Percentiles rank a stretch among this genome's conserved stretches.
Evolutionary conservation across 148 eudicot species (phyloP).

Genomic region (Chenopodium suecicum): DNA sequence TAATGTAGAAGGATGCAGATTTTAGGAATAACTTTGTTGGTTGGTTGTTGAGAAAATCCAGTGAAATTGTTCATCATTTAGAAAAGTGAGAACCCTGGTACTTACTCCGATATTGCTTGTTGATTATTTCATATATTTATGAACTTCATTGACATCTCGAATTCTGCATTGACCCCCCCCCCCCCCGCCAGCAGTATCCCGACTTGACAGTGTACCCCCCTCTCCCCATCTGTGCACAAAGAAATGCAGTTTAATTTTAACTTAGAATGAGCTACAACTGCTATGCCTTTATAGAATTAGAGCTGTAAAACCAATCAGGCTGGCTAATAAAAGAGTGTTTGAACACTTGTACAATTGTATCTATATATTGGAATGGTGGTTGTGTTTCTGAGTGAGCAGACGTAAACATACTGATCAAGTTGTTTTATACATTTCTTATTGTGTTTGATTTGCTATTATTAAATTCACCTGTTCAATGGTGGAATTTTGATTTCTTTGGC

Average conservation of each 20-base stretch:
- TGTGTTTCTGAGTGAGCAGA: background rate
- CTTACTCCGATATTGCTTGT: background rate
- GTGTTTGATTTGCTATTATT: background rate
- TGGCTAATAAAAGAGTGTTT: background rate
- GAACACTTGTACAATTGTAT: no score
- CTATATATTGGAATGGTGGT: background rate
- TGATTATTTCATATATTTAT: background rate
- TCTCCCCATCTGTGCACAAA: background rate
- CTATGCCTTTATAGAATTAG: background rate
- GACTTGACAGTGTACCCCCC: no score
- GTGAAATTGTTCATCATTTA: background rate
- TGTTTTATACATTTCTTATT: background rate
- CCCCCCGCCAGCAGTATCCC: no score
- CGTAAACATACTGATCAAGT: background rate
- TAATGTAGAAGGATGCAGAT: background rate
- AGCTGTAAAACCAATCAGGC: background rate
- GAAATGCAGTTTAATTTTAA: background rate
- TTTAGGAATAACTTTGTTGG: background rate
- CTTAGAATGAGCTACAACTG: background rate
- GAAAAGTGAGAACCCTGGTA: background rate
- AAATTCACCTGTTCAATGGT: constrained; percentile 66
- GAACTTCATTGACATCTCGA: background rate
- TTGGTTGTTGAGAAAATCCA: background rate
- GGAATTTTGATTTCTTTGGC: constrained; percentile 88
- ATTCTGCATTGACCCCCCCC: no score